Conservation (phyloP, 1,139 yeast species). For the Candida labiduridarum region DNA sequence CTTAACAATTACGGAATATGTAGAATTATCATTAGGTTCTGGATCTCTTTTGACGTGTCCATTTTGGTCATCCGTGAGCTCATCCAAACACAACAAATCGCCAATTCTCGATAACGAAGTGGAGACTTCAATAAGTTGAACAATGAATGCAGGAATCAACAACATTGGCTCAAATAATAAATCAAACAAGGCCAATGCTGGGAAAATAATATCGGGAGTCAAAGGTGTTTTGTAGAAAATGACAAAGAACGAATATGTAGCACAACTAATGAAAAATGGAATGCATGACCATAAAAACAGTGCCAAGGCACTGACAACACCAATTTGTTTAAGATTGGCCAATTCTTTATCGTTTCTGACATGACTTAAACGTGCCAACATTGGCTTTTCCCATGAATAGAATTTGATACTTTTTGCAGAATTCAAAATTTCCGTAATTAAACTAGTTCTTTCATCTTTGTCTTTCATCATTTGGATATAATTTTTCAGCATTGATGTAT, state of each 20-base stretch:
- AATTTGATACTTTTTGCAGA: slow-evolving; percentile 44
- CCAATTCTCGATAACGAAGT: slow-evolving; percentile 38
- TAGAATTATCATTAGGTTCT: slow-evolving; percentile 21
- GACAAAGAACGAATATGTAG: slow-evolving; percentile 33
- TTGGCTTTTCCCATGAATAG: slow-evolving; percentile 45
- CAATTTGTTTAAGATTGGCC: slow-evolving; percentile 29
- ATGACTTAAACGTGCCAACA: slow-evolving; percentile 34
- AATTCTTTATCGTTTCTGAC: slow-evolving; percentile 43
- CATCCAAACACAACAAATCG: slow-evolving; percentile 35
- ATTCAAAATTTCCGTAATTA: slow-evolving; percentile 41
- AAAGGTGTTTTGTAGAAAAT: slow-evolving; percentile 26
- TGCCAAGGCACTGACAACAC: slow-evolving; percentile 33
- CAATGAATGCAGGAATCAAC: slow-evolving; percentile 33
- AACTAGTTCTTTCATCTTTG: slow-evolving; percentile 40
- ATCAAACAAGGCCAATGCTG: slow-evolving; percentile 41
- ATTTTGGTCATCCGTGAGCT: slow-evolving; percentile 48
- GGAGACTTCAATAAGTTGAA: slow-evolving; percentile 32
- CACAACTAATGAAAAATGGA: slow-evolving; percentile 39
- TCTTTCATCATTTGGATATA: slow-evolving; percentile 29
- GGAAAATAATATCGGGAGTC: slow-evolving; percentile 42
- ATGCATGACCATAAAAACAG: slow-evolving; percentile 40
- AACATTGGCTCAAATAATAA: slow-evolving; percentile 38
- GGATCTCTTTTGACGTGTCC: slow-evolving; percentile 70
- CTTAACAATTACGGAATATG: slow-evolving; percentile 18
- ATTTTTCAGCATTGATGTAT: slow-evolving; percentile 28